Conservation (phyloP, 805 yeast genomes). For the Kazachstania africana region DNA sequence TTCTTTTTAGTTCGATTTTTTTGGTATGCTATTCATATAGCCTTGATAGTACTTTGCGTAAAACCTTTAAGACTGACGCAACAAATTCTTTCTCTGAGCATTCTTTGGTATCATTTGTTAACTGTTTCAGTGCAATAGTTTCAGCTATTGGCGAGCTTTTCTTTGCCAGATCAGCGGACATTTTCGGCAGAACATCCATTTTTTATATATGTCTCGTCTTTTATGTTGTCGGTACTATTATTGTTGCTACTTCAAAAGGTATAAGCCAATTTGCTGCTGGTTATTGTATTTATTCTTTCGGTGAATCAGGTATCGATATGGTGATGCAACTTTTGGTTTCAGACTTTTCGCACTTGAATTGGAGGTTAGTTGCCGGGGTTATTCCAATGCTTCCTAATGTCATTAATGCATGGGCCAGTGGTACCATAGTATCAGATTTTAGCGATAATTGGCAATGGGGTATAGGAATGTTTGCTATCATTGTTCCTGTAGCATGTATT, state of each 20-base stretch:
- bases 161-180: conserved; percentile 43
- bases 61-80: conserved; percentile 34
- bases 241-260: conserved; percentile 40
- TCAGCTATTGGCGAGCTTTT: conserved; percentile 48
- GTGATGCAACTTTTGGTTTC: conserved; percentile 43
- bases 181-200: conserved; percentile 43
- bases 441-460: conserved; percentile 39
- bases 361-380: conserved; percentile 50
- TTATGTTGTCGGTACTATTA: conserved; percentile 42
- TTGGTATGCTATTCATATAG: conserved; percentile 47
- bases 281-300: conserved; percentile 33
- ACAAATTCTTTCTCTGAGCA: conserved; percentile 39
- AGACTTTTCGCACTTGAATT: conserved; percentile 53
- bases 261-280: conserved; percentile 44
- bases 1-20: conserved; percentile 38
- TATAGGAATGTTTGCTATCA: conserved; percentile 51
- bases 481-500: conserved; percentile 39
- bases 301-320: conserved; percentile 47
- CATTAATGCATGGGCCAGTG: conserved; percentile 63
- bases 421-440: conserved; percentile 34
- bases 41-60: conserved; percentile 39
- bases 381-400: conserved; percentile 57
- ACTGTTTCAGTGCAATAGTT: conserved; percentile 39
- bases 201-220: conserved; percentile 32
- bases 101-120: conserved; percentile 39